Evolutionary conservation across 768 basidiomycete species (phyloP).

Genomic region (Neoboletus brunneissimus): DNA sequence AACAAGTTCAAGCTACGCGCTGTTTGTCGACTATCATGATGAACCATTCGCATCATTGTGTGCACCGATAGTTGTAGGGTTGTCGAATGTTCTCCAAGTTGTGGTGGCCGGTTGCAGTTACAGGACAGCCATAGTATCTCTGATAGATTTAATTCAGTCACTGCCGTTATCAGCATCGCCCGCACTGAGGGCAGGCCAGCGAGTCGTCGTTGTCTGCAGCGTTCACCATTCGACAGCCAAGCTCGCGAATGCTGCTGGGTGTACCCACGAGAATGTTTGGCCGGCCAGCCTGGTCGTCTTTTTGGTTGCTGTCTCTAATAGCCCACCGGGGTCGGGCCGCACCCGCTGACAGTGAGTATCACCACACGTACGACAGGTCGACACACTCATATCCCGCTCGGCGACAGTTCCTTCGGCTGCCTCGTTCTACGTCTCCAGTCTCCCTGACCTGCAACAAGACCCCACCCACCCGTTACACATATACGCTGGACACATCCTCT

Average conservation of each 20-base stretch:
- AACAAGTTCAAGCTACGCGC: not conserved
- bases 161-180: conserved; percentile 4
- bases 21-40: not conserved
- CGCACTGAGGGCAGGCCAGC: not conserved
- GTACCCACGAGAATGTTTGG: conserved; percentile 5
- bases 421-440: conserved; percentile 74
- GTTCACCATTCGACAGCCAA: not conserved
- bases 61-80: not conserved
- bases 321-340: conserved; percentile 22
- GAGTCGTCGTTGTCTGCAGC: not conserved
- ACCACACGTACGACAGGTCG: not conserved
- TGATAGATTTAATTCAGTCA: not conserved
- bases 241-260: not conserved
- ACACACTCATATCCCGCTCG: not conserved
- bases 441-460: conserved; percentile 78
- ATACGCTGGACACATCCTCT: conserved; percentile 82
- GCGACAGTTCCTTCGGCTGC: conserved; percentile 69
- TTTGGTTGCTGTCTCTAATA: conserved; percentile 19
- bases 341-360: conserved; percentile 41
- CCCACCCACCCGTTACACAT: conserved; percentile 68
- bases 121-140: no score
- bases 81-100: not conserved
- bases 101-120: not conserved
- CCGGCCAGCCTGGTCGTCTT: conserved; percentile 9
- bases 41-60: not conserved